Evolutionary conservation across 345 rosid genomes (phyloP).

Genomic region (Psidium guajava): DNA sequence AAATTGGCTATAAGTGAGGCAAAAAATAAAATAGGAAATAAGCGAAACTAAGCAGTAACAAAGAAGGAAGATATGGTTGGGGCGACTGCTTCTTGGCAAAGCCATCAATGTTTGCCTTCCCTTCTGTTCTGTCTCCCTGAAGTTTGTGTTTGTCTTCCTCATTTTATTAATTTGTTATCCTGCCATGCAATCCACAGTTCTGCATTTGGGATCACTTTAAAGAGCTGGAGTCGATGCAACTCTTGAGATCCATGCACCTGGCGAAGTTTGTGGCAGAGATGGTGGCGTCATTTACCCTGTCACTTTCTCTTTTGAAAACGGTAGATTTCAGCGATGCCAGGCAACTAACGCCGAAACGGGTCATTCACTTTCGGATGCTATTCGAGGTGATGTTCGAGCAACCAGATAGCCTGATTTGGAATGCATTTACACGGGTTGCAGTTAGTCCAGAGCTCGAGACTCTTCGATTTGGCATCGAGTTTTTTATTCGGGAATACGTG

Average conservation of each 20-base stretch:
- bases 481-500: constrained; percentile 63
- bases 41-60: not conserved
- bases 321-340: constrained; percentile 45
- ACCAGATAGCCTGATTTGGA: constrained; percentile 62
- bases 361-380: constrained; percentile 77
- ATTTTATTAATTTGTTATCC: not conserved
- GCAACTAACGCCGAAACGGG: constrained; percentile 48
- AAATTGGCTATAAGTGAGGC: not conserved
- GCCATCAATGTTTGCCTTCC: not conserved
- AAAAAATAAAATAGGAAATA: not conserved
- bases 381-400: constrained; percentile 65
- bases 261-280: constrained; percentile 83
- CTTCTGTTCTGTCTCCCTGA: not conserved
- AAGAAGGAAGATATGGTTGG: not conserved
- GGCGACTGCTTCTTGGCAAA: not conserved
- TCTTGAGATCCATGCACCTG: constrained; percentile 73
- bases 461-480: constrained; percentile 55
- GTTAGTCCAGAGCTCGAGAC: constrained; percentile 55
- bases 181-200: constrained; percentile 32
- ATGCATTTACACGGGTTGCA: constrained; percentile 62
- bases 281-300: constrained; percentile 53
- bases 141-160: not conserved
- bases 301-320: constrained; percentile 61
- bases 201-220: constrained; percentile 89
- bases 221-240: constrained; percentile 64